These are phyloP conservation scores for Verticillium klebahnii DNA, from an alignment of 2,329 filamentous ascomycete genomes.

Conservation along the genomic window DNA sequence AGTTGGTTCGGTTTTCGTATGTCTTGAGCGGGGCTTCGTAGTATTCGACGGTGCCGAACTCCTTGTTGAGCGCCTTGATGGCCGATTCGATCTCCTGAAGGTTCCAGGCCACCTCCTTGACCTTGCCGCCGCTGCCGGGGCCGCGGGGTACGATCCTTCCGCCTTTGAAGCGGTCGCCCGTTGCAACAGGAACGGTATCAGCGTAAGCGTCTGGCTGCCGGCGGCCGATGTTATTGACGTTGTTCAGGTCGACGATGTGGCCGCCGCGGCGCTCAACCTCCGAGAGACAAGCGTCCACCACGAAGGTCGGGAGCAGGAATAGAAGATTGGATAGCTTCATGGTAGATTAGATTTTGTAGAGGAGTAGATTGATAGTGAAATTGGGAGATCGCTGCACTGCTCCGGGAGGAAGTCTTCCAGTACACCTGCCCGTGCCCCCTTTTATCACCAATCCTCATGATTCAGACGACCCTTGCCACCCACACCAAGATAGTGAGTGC, in stretches of 20 bases:
- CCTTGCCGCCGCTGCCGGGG: conserved; percentile 18
- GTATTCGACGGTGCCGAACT: conserved; percentile 31
- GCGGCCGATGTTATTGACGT: not conserved
- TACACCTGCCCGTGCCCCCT: not conserved
- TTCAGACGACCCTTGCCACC: not conserved
- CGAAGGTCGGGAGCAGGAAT: not conserved
- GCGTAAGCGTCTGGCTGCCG: not conserved
- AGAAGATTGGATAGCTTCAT: not conserved
- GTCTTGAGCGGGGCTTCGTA: conserved; percentile 38
- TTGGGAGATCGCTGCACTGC: not conserved
- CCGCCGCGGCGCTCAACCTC: not conserved
- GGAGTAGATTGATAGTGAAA: not conserved
- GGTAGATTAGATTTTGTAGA: not conserved
- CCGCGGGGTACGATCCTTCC: conserved; percentile 21
- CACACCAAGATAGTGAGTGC: not conserved
- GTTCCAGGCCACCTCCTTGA: conserved; percentile 35
- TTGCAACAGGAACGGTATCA: not conserved
- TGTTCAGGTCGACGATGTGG: not conserved
- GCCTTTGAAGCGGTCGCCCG: conserved; percentile 9
- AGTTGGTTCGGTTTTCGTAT: conserved; percentile 32
- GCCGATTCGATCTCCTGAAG: conserved; percentile 38
- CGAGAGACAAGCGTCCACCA: not conserved
- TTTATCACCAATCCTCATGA: not conserved
- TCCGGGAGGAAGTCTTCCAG: not conserved
- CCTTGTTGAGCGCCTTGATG: conserved; percentile 32